phyloP scores from a whole-genome alignment of 2,329 filamentous ascomycete species.

The Chlorencoelia australis region DNA sequence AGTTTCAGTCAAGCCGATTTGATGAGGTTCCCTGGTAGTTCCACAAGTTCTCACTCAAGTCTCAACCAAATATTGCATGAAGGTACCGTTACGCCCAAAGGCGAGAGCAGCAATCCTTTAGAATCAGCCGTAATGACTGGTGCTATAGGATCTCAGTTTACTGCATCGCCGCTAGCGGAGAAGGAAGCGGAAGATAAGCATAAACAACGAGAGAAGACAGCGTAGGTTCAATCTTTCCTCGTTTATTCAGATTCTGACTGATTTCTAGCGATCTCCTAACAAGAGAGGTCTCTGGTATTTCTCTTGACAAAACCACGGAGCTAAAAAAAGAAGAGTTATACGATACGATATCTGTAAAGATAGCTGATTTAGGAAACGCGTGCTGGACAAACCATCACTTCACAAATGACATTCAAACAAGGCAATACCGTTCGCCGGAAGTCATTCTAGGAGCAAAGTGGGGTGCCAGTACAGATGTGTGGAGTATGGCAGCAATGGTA shows the following conservation, averaged over 20 bases:
- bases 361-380: conserved; percentile 94
- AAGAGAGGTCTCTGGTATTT: conserved; percentile 89
- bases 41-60: conserved; percentile 58
- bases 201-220: conserved; percentile 82
- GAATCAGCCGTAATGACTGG: conserved; percentile 43
- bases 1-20: conserved; percentile 76
- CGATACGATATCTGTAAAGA: conserved; percentile 83
- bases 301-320: conserved; percentile 67
- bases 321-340: conserved; percentile 46
- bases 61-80: conserved; percentile 79
- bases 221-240: conserved; percentile 49
- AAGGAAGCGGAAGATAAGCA: conserved; percentile 52
- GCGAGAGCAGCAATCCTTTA: conserved; percentile 26
- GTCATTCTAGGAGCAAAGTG: conserved; percentile 95
- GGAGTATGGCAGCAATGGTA: conserved; percentile 99
- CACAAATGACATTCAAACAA: conserved; percentile 97
- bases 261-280: conserved; percentile 69
- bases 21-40: conserved; percentile 43
- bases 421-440: conserved; percentile 94
- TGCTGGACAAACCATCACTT: conserved; percentile 99
- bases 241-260: conserved; percentile 9
- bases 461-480: conserved; percentile 98
- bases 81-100: conserved; percentile 44
- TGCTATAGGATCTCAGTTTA: conserved; percentile 35
- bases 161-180: conserved; percentile 39